Evolutionary conservation across 768 basidiomycete species (phyloP).

Genomic region (Termitomyces sp.): DNA sequence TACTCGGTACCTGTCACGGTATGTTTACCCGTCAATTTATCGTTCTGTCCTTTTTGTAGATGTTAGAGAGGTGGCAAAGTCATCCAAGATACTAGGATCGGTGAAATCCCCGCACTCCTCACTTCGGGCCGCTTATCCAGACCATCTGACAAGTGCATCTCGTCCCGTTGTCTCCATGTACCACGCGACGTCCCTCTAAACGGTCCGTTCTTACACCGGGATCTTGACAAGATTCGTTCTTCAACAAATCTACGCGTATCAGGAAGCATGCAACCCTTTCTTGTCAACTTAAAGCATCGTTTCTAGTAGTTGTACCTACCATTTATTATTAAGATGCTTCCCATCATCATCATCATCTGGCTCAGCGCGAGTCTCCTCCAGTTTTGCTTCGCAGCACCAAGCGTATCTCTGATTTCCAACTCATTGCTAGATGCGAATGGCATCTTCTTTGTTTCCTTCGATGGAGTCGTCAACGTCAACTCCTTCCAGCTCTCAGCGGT

Average conservation of each 20-base stretch:
- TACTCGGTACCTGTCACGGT: too few species aligned
- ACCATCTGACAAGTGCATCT: slow-evolving; percentile 5
- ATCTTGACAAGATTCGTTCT: neutral
- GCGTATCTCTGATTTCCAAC: slow-evolving; percentile 32
- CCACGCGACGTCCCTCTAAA: neutral
- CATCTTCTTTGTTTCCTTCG: slow-evolving; percentile 39
- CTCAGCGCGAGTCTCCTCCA: slow-evolving; percentile 7
- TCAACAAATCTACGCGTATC: neutral
- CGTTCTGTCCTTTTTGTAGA: too few species aligned
- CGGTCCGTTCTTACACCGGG: slow-evolving; percentile 6
- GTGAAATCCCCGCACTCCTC: slow-evolving; percentile 30
- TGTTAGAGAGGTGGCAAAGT: slow-evolving; percentile 74
- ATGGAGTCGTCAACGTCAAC: slow-evolving; percentile 42
- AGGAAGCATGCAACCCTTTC: neutral
- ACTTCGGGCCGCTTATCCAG: neutral
- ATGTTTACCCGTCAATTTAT: too few species aligned
- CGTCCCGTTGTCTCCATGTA: neutral
- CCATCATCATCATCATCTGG: slow-evolving; percentile 3
- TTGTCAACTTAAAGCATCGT: neutral
- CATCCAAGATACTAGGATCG: slow-evolving; percentile 82
- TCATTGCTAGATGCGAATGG: slow-evolving; percentile 32
- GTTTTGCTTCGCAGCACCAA: slow-evolving; percentile 27
- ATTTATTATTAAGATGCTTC: slow-evolving; percentile 3
- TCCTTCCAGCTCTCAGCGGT: slow-evolving; percentile 40
- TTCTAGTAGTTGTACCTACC: neutral